A percentile compares a stretch with the other conserved stretches of the same genome.
These are phyloP conservation scores for Penicillium nordicum DNA, from an alignment of 2,329 filamentous ascomycete species.

Conservation along the genomic window DNA sequence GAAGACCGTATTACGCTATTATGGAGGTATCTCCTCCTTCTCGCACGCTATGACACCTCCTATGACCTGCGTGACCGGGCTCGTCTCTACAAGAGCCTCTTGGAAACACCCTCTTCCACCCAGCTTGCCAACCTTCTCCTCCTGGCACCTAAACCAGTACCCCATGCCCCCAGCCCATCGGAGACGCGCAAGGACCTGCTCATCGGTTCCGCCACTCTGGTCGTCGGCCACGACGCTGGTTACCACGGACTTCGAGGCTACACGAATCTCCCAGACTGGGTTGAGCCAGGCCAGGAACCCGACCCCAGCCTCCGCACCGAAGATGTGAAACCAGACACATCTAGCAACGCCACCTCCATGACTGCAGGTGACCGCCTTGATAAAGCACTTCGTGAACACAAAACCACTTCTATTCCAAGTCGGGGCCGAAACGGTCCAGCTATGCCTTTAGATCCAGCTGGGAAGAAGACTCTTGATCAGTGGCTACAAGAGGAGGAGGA, in stretches of 20 bases:
- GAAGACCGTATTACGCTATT: conserved; percentile 68
- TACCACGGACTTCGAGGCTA: conserved; percentile 75
- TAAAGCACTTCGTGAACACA: conserved; percentile 43
- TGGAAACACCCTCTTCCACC: conserved; percentile 68
- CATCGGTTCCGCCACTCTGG: conserved; percentile 80
- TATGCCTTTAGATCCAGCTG: conserved; percentile 34
- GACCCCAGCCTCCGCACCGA: conserved; percentile 68
- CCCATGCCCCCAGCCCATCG: conserved; percentile 83
- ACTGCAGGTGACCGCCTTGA: conserved; percentile 46
- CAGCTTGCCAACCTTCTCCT: conserved; percentile 88
- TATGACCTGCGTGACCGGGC: conserved; percentile 92
- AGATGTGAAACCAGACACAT: conserved; percentile 39
- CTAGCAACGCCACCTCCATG: conserved; percentile 27
- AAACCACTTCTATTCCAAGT: conserved; percentile 20
- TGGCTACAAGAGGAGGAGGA: conserved; percentile 70
- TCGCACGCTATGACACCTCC: conserved; percentile 88
- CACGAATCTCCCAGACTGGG: conserved; percentile 77
- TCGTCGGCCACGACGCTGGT: conserved; percentile 73
- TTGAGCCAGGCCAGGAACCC: conserved; percentile 73
- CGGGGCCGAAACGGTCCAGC: conserved; percentile 18
- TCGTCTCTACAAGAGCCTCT: conserved; percentile 79
- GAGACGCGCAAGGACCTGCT: conserved; percentile 74
- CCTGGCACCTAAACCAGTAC: conserved; percentile 89
- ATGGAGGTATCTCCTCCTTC: conserved; percentile 79
- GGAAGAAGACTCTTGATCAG: conserved; percentile 82